Percentiles rank a stretch among this genome's conserved stretches.
Conservation (phyloP, 2,329 filamentous ascomycete genomes). For the Botrytis cinerea region DNA sequence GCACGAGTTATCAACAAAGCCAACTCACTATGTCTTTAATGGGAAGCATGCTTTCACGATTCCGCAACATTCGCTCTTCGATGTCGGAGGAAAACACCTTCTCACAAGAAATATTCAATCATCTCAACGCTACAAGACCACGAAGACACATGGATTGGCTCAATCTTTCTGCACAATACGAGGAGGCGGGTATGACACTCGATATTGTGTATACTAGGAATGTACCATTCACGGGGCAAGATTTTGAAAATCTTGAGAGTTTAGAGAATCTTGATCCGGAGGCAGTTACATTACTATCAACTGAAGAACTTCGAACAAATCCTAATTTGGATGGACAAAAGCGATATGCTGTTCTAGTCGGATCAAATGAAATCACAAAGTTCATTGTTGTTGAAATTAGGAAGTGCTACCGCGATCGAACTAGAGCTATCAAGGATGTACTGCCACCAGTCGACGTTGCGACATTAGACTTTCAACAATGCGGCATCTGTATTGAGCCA, state of each 20-base stretch:
- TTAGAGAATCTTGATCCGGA: not conserved
- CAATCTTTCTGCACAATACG: not conserved
- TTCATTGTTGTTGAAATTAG: not conserved
- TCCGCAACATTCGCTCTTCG: not conserved
- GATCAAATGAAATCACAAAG: fast-evolving
- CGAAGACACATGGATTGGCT: not conserved
- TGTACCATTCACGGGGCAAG: not conserved
- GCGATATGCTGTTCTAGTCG: not conserved
- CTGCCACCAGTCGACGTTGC: not conserved
- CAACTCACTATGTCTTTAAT: not conserved
- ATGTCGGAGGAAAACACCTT: not conserved
- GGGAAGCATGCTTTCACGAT: not conserved
- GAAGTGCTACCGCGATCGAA: not conserved
- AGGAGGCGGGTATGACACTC: not conserved
- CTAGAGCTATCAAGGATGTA: not conserved
- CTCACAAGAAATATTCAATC: not conserved
- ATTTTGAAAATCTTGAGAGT: not conserved
- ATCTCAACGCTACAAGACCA: not conserved
- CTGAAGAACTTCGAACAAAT: not conserved
- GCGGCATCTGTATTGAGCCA: not conserved
- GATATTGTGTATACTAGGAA: not conserved
- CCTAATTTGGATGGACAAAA: not conserved
- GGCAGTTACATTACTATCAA: not conserved
- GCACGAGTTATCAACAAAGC: not conserved
- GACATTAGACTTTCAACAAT: not conserved